A percentile compares a stretch with the other conserved stretches of the same genome.
phyloP scores from a whole-genome alignment of 768 basidiomycete species.

The Serendipita indica region DNA sequence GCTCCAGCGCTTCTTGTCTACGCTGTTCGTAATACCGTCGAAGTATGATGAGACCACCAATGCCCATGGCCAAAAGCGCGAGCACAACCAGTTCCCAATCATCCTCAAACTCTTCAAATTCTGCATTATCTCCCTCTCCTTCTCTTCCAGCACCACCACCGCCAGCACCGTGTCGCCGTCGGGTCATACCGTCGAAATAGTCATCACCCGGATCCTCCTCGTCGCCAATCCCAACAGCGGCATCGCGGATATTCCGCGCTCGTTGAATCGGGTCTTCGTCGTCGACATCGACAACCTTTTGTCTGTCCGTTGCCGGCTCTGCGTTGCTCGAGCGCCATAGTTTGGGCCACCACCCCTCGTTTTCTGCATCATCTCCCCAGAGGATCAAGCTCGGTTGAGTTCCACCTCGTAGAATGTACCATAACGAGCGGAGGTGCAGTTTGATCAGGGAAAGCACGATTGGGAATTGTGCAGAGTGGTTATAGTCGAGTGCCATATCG shows the following conservation, averaged over 20 bases:
- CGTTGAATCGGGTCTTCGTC: constrained; percentile 10
- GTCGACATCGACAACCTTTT: constrained; percentile 18
- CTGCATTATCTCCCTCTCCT: constrained; percentile 40
- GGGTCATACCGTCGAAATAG: constrained; percentile 55
- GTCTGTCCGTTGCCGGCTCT: not conserved
- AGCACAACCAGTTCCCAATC: constrained; percentile 64
- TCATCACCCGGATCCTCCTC: constrained; percentile 34
- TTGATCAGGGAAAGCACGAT: constrained; percentile 69
- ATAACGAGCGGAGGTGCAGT: constrained; percentile 68
- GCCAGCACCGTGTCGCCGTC: constrained; percentile 33
- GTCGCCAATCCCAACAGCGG: not conserved
- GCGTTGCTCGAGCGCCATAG: not conserved
- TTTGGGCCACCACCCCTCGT: constrained; percentile 13
- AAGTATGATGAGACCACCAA: not conserved
- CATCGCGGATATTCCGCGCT: constrained; percentile 10
- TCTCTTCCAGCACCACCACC: constrained; percentile 46
- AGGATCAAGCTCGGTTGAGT: constrained; percentile 13
- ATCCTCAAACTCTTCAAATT: constrained; percentile 57
- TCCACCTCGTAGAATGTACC: constrained; percentile 66
- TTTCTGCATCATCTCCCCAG: constrained; percentile 7
- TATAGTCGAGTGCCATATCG: constrained; percentile 77
- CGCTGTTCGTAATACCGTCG: not conserved
- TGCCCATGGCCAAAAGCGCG: constrained; percentile 52
- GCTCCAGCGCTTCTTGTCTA: not conserved
- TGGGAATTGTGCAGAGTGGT: constrained; percentile 78